Evolutionary conservation across 1,139 yeast species (phyloP), one percentile per base, ranked within the genome.

Genomic region (Hemisphaericaspora subhashii): DNA sequence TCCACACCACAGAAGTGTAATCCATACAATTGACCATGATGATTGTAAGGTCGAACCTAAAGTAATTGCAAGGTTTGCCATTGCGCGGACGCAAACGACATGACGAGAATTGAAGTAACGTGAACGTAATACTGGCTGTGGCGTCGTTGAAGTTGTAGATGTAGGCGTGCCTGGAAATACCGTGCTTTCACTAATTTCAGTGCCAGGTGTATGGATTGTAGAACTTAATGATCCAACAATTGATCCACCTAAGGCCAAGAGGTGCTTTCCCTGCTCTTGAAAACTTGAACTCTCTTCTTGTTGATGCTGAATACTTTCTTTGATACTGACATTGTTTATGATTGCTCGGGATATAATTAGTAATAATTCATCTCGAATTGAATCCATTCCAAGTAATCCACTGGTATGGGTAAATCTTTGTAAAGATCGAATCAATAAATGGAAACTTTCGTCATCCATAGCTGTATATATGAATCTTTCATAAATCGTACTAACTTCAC

Each of bases 341-440:
- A 81, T 72, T 13, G 79, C 76, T 31, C 67, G 64, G 0, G 89
- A 78, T 42, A 90, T 70, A 20, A 84, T 61, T 16, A 63, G 52
- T 36, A 89, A 60, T 33, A 86, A 72, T 2, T 78, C 74, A 53
- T 86, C 86, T 38, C 95, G 65, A 11, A 83, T 69, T 0, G 65
- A 64, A 1, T 60, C 53, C 15, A 84, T 56, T 0, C 80, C 81
- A 23, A 89, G 61, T n/a, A 86, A 64, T 0, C 97, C 97, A 0
- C 92, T 73, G 0, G 92, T 80, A 54, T 89, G 96, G 4, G 95
- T 78, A 37, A 86, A 70, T 46, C 83, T 83, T 57, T 90, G 97
- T 7, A 86, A 68, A 0, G 95, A 77, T 35, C 95, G 68, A 2
- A 89, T 79, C 12, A 80, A 53, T 10, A 67, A 61, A 43, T 84